These are phyloP conservation scores for Rosa rugosa DNA, from an alignment of 306 rosid genomes.

Conservation along the genomic window DNA sequence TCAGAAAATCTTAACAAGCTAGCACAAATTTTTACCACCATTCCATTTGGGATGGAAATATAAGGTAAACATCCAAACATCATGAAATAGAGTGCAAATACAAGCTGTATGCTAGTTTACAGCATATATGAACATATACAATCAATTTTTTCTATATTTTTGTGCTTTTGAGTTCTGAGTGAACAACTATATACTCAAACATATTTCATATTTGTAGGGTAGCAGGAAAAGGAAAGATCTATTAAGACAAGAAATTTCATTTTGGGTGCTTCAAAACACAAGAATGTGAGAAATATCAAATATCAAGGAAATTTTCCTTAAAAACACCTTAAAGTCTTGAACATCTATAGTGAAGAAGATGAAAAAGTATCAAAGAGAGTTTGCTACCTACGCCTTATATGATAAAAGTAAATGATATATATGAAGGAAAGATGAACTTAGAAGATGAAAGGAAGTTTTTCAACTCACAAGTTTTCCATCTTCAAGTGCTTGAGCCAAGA, in stretches of 20 bases:
- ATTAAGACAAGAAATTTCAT: neutral
- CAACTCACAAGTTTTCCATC: conserved; percentile 7
- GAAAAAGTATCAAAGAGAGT: neutral
- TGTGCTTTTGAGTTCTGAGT: neutral
- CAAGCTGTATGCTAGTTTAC: neutral
- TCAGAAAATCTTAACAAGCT: neutral
- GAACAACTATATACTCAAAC: neutral
- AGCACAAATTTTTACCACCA: neutral
- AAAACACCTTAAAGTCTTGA: neutral
- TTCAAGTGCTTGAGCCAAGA: neutral
- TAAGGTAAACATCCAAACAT: neutral
- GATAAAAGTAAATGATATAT: neutral
- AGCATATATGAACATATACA: neutral
- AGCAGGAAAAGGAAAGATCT: no score
- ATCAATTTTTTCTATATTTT: neutral
- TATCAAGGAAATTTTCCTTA: neutral
- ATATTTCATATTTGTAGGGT: no score
- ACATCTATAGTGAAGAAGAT: neutral
- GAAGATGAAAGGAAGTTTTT: neutral
- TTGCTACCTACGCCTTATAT: neutral
- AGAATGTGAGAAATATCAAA: neutral
- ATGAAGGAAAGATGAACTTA: neutral
- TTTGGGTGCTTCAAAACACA: neutral
- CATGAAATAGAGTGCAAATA: neutral
- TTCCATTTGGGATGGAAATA: neutral